Evolutionary conservation across 192 early-diverging fungal species (phyloP).

Genomic region (Linnemannia schmuckeri): DNA sequence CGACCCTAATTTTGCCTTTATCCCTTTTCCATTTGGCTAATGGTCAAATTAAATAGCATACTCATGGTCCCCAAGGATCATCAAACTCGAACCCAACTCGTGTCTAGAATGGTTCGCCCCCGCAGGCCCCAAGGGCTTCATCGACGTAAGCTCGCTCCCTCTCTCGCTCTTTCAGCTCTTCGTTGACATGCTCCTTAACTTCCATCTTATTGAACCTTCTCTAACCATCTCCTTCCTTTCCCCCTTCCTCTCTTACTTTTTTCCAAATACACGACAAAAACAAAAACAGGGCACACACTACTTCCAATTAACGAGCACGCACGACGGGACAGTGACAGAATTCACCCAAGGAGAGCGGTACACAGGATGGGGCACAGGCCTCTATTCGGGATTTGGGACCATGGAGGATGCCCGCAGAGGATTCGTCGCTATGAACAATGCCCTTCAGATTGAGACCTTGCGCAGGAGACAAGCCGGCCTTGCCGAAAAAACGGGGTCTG

Average conservation of each 20-base stretch:
- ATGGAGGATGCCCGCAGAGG: slow-evolving; percentile 28
- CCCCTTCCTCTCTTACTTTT: neutral
- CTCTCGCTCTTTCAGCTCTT: neutral
- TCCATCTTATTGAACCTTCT: neutral
- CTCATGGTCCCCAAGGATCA: slow-evolving; percentile 26
- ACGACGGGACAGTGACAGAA: slow-evolving; percentile 22
- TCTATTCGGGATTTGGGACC: slow-evolving; percentile 10
- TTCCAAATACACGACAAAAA: neutral
- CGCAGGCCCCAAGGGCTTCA: slow-evolving; percentile 14
- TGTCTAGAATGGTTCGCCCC: slow-evolving; percentile 33
- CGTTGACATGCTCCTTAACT: neutral
- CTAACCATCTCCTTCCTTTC: neutral
- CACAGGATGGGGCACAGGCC: slow-evolving; percentile 20
- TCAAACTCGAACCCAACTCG: slow-evolving; percentile 32
- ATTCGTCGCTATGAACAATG: slow-evolving; percentile 35
- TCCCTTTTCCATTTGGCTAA: too few species aligned
- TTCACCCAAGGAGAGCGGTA: slow-evolving; percentile 43
- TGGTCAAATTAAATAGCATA: slow-evolving; percentile 3
- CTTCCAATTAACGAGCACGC: slow-evolving; percentile 28
- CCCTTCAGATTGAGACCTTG: slow-evolving; percentile 16
- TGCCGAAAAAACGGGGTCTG: slow-evolving; percentile 8
- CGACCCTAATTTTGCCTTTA: neutral
- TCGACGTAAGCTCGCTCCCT: slow-evolving; percentile 19
- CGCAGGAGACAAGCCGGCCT: slow-evolving; percentile 14
- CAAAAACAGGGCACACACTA: slow-evolving; percentile 36